Base-by-base conservation (phyloP, 345 rosid genomes). In the Lumnitzera littorea region DNA sequence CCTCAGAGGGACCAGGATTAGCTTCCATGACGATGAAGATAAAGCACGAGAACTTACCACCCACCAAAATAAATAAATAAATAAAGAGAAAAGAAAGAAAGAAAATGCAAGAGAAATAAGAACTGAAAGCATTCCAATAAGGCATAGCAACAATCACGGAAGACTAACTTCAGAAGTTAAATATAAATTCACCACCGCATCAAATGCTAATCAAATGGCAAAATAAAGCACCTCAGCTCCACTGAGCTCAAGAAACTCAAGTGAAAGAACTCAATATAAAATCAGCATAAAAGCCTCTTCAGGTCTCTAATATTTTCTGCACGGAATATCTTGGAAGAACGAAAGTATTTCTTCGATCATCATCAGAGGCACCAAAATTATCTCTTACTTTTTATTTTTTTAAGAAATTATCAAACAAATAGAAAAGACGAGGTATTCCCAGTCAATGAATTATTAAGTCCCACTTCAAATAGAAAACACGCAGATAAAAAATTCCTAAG, bases 291-390 rank as follows among this genome's bases (percentile, higher is more conserved):
- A 56, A 48, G 62, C 56, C 68, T 56, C 31, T 64, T 65, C 62
- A 57, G 62, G 68, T 65, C 62, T 65, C 62, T 62, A 57, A 14
- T 20, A 36, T 25, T 56, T 57, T 58, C 68, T 50, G 48, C 55
- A 65, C 15, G 57, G 15, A 3, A 24, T 12, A 50, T 36, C 55
- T 65, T 51, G 52, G 62, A 50, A 65, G 74, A 74, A 77, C 72
- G 78, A 71, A 65, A 65, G 62, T 65, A 48, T 57, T 5, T 12
- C 12, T 17, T 25, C 41, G n/a, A 6, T 65, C 68, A 51, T 65
- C 68, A 14, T 65, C 43, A 51, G 62, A 65, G 62, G 68, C 55
- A 16, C 4, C 13, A 47, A 23, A 23, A 12, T 14, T n/a, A 24
- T 13, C 15, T 50, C 20, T 2, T 13, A 2, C 3, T 10, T 50